Conservation (phyloP, 768 basidiomycete species). For the Lactarius quietus region DNA sequence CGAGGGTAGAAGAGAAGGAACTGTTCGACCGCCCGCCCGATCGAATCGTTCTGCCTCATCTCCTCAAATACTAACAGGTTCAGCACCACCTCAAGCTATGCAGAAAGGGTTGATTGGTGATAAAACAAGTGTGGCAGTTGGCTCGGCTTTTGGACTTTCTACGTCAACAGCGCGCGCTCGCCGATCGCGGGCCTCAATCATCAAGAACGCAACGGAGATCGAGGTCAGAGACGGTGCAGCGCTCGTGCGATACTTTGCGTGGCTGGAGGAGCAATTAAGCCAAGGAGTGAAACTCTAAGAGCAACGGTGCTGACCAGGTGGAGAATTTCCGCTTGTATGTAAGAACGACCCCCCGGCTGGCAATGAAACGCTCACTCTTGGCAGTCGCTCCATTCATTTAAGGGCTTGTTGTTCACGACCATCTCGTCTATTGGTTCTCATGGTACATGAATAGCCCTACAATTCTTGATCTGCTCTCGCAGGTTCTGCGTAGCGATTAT, state of each 20-base stretch:
- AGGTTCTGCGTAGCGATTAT: constrained; percentile 64
- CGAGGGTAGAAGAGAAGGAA: too few species aligned
- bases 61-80: neutral
- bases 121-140: constrained; percentile 77
- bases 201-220: constrained; percentile 78
- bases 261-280: constrained; percentile 83
- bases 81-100: neutral
- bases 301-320: constrained; percentile 72
- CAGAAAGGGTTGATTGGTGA: constrained; percentile 75
- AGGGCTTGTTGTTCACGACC: constrained; percentile 85
- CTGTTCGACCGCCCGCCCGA: too few species aligned
- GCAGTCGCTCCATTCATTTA: constrained; percentile 56
- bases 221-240: constrained; percentile 91
- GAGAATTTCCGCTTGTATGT: constrained; percentile 79
- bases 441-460: constrained; percentile 45
- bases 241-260: constrained; percentile 85
- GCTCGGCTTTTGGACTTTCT: constrained; percentile 73
- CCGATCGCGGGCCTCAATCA: constrained; percentile 78
- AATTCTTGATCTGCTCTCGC: neutral
- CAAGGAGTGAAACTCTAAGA: constrained; percentile 65
- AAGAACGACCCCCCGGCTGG: neutral
- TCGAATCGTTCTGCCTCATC: neutral
- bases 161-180: constrained; percentile 59
- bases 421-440: constrained; percentile 94
- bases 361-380: neutral